Base-by-base conservation (phyloP, 495 filamentous ascomycete species). In the Annulohypoxylon maeteangense region DNA sequence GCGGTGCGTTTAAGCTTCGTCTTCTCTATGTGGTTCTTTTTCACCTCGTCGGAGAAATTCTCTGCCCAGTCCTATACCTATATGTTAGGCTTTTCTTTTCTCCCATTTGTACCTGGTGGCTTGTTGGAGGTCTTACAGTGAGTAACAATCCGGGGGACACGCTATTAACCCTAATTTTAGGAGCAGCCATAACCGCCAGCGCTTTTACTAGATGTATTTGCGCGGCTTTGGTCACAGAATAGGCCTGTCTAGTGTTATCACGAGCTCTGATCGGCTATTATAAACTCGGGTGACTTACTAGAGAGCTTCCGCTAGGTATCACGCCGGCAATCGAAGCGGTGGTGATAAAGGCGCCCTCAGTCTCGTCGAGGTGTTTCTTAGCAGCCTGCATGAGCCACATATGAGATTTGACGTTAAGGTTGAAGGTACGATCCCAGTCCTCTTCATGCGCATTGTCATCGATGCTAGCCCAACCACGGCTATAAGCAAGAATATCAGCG, bases 341-440 rank as follows among this genome's bases (percentile, higher is more conserved):
- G 1, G 81, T 81, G 59, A 89, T 81, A 65, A 89, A 88, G 3
- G 78, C 77, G 7, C 87, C 87, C 54, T 85, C 83, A 7, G 75
- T 79, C 54, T 80, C 75, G 8, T 86, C 83, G 16, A 88, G 79
- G 29, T 83, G 64, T 22, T 78, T 74, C 69, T 78, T 80, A 1
- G 82, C 79, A 0, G 83, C 84, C 25, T 87, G 81, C 72, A 87
- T 82, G 6, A 89, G 76, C 79, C 81, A 88, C 29, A 89, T 74
- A 57, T 88, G 86, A 11, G 79, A 81, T 72, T 89, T 89, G 27
- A 89, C 86, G 64, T 89, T 89, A 78, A 88, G 83, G 45, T 82
- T 81, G 71, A 86, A 88, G 65, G 84, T 84, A 16, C 62, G 67
- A 61, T 89, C 86, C 87, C 86, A 89, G 68, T 88, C 86, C 5